These are phyloP conservation scores for Trametes sanguinea DNA, from an alignment of 768 basidiomycete genomes.

Conservation along the genomic window DNA sequence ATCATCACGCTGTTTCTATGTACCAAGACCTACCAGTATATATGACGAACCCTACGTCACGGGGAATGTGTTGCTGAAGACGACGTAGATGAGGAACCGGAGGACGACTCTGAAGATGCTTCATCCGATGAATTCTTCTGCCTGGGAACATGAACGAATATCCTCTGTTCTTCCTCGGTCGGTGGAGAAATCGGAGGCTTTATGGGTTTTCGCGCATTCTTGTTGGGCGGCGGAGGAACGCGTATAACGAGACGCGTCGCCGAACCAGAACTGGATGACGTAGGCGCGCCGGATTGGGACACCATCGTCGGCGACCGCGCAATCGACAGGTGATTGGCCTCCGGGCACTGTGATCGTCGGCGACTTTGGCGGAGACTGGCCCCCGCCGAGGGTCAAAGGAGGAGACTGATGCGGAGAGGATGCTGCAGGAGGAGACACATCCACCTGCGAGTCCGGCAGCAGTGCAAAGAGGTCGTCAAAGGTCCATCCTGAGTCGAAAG, in stretches of 20 bases:
- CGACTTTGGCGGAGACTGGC: background rate
- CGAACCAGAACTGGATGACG: background rate
- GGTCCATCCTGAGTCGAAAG: background rate
- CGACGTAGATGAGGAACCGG: background rate
- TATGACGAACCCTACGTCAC: background rate
- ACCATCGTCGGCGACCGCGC: background rate
- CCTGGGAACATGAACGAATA: background rate
- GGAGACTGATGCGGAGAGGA: background rate
- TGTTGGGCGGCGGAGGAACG: background rate
- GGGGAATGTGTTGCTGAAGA: background rate
- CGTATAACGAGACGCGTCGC: conserved; percentile 7
- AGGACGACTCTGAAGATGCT: background rate
- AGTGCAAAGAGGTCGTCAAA: background rate
- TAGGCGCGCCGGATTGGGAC: background rate
- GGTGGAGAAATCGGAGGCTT: conserved; percentile 4
- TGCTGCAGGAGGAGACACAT: background rate
- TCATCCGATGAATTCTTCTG: background rate
- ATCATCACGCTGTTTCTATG: too few species aligned
- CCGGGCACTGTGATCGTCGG: background rate
- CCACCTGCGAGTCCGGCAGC: background rate
- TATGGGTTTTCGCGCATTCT: background rate
- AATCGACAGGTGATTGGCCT: background rate
- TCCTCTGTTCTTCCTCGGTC: conserved; percentile 2
- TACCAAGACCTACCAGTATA: too few species aligned
- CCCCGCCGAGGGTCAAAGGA: background rate